Evolutionary conservation across 2,329 filamentous ascomycete species (phyloP).

Genomic region (Bipolaris zeicola): DNA sequence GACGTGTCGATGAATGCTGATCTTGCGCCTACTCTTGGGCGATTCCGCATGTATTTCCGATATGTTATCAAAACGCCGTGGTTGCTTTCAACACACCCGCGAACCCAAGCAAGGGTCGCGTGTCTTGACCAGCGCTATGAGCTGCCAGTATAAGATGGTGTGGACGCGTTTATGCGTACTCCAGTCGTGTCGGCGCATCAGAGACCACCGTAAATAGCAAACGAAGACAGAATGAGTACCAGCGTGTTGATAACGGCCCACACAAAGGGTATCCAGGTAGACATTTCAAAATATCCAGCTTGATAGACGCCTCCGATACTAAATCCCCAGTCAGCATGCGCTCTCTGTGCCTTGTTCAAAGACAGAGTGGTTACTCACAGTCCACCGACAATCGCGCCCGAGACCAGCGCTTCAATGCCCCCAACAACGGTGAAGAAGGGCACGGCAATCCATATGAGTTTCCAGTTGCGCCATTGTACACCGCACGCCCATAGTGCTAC

Average conservation of each 20-base stretch:
- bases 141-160: neutral
- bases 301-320: slow-evolving; percentile 82
- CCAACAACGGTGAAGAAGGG: slow-evolving; percentile 73
- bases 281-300: slow-evolving; percentile 85
- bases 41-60: neutral
- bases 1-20: neutral
- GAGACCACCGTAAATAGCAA: slow-evolving; percentile 88
- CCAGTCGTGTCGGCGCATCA: slow-evolving; percentile 47
- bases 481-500: slow-evolving; percentile 73
- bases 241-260: slow-evolving; percentile 87
- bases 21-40: neutral
- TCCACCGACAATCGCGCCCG: slow-evolving; percentile 79
- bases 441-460: slow-evolving; percentile 71
- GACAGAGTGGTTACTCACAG: slow-evolving; percentile 62
- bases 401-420: slow-evolving; percentile 75
- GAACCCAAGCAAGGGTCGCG: neutral
- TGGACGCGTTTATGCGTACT: neutral
- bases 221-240: slow-evolving; percentile 82
- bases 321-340: slow-evolving; percentile 8
- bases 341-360: neutral
- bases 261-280: slow-evolving; percentile 89
- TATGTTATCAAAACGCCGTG: neutral
- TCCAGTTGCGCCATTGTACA: slow-evolving; percentile 67
- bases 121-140: neutral
- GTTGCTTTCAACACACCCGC: neutral